Evolutionary conservation across 2,329 filamentous ascomycete species (phyloP).

Genomic region (Alternaria gansuensis): DNA sequence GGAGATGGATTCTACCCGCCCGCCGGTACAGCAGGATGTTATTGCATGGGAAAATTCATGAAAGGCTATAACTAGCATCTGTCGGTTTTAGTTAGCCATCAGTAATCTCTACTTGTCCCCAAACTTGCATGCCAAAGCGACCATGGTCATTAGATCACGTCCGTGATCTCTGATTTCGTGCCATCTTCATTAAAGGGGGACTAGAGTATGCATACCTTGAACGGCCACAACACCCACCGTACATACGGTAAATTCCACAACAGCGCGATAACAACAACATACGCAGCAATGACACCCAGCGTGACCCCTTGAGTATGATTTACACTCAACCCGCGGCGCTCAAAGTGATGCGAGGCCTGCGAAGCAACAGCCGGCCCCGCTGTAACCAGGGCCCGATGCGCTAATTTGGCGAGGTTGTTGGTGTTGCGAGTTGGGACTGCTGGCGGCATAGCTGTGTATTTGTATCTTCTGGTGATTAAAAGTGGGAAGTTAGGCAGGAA

Average conservation of each 20-base stretch:
- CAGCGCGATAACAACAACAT: slow-evolving; percentile 76
- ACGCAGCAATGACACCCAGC: slow-evolving; percentile 74
- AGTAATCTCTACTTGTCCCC: background rate
- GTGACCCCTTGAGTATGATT: slow-evolving; percentile 76
- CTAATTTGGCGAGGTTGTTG: slow-evolving; percentile 34
- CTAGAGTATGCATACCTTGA: slow-evolving; percentile 66
- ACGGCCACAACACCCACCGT: slow-evolving; percentile 79
- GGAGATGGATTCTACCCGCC: slow-evolving; percentile 75
- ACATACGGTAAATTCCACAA: slow-evolving; percentile 83
- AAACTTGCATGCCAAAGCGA: background rate
- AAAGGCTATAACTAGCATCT: slow-evolving; percentile 75
- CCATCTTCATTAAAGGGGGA: background rate
- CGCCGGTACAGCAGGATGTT: slow-evolving; percentile 75
- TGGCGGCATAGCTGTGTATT: slow-evolving; percentile 34
- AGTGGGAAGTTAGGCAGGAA: background rate
- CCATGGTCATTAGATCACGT: background rate
- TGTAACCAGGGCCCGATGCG: slow-evolving; percentile 39
- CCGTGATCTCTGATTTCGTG: no score
- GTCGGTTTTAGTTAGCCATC: slow-evolving; percentile 5
- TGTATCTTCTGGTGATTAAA: background rate
- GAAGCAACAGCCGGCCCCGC: slow-evolving; percentile 36
- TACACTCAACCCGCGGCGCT: slow-evolving; percentile 65
- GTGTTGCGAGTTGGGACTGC: slow-evolving; percentile 23
- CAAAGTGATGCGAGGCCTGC: slow-evolving; percentile 48
- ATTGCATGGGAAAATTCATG: slow-evolving; percentile 82